phyloP scores from a whole-genome alignment of 2,329 filamentous ascomycete species.

The Colletotrichum sp. region DNA sequence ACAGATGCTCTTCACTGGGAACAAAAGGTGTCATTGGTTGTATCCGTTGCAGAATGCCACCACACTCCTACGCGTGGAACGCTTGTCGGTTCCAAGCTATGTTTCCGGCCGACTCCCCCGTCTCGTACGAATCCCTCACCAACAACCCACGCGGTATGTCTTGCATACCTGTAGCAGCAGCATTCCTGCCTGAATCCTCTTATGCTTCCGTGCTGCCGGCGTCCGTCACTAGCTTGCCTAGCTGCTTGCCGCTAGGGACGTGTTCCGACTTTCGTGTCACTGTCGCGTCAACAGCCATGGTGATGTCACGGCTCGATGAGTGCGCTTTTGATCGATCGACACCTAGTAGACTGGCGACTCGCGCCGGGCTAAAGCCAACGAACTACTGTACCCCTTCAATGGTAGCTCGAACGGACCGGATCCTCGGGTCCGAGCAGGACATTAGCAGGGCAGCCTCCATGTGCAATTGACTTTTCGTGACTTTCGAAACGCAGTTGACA shows the following conservation, averaged over 20 bases:
- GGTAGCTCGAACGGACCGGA: not conserved
- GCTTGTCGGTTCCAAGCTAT: not conserved
- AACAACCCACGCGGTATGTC: not conserved
- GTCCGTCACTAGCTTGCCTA: not conserved
- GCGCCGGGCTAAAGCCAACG: not conserved
- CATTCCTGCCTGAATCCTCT: not conserved
- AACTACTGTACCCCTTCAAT: not conserved
- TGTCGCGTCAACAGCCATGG: not conserved
- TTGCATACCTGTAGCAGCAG: not conserved
- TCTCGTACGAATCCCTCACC: not conserved
- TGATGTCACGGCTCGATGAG: constrained; percentile 11
- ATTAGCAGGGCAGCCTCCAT: not conserved
- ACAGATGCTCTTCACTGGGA: not conserved
- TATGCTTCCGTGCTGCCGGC: not conserved
- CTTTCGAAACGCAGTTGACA: not conserved
- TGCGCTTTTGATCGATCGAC: not conserved
- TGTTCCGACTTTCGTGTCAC: not conserved
- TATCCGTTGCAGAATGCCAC: not conserved
- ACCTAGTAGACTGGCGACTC: not conserved
- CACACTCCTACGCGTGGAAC: not conserved
- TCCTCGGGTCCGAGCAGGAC: not conserved
- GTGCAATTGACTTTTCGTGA: not conserved
- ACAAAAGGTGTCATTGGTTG: not conserved
- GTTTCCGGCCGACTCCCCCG: not conserved
- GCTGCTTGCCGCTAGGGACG: not conserved